Evolutionary conservation across 257 asterid species (phyloP), one percentile per base, ranked within the genome.

Genomic region (Coffea eugenioides): DNA sequence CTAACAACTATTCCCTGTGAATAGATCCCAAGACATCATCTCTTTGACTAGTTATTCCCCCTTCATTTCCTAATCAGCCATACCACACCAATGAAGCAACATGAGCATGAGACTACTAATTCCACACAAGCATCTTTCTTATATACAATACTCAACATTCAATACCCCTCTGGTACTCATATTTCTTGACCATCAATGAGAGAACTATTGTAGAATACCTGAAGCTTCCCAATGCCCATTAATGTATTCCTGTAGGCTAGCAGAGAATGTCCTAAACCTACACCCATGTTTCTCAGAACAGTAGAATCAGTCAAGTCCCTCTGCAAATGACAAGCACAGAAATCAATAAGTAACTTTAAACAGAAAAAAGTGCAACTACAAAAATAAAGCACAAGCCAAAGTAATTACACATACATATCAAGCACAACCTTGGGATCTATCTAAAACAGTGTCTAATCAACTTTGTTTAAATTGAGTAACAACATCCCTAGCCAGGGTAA

Each of bases 221-320:
- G 96, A 83, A 94, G 97, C 88, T 94, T 93, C 18, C 85, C 49
- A 80, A 94, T 94, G 73, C 98, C 98, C 85, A 84, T 92, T 69
- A 94, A 80, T 61, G 97, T 92, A 79, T 92, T 93, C 84, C 82
- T 90, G 90, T 93, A 94, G 79, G 97, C 97, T 46, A 94, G 94
- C 84, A 94, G 89, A 49, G 97, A 90, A 82, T 91, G 94, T n/a
- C 98, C 97, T 67, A 94, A 82, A 72, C 95, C 97, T 48, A 91
- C 93, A 71, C 97, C 98, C 97, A 94, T 89, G 73, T 90, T 94
- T 88, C 98, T 93, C 80, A 94, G 80, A 54, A 89, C 97, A 23
- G 97, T 94, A 73, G 97, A 92, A 81, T 94, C 98, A 52, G 98
- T 92, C 87, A 94, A 88, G 87, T 94, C 97, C 59, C 96, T 83